Conservation (phyloP, 495 filamentous ascomycete genomes). For the Hypoxylon lienhwacheense region DNA sequence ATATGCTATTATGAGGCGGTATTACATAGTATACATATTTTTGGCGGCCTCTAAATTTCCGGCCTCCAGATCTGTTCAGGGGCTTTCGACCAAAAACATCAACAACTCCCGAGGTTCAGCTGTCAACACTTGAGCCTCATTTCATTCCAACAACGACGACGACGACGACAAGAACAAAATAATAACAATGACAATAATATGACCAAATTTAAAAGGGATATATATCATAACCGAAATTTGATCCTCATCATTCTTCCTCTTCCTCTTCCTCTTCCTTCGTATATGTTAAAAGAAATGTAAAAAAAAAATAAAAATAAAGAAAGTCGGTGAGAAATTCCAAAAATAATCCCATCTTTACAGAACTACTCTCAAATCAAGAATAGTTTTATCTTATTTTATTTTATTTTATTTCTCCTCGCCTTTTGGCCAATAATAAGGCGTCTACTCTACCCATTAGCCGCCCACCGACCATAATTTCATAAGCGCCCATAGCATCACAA, state of each 20-base stretch:
- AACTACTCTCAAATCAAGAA: constrained; percentile 15
- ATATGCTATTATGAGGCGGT: too few relatives aligned
- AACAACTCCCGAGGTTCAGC: too few relatives aligned
- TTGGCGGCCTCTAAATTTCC: background rate
- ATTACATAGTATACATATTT: too few relatives aligned
- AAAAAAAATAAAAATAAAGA: too few relatives aligned
- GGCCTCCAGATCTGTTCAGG: too few relatives aligned
- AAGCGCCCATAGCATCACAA: constrained; percentile 32
- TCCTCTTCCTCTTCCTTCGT: background rate
- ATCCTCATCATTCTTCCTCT: constrained; percentile 12
- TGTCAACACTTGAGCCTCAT: too few relatives aligned
- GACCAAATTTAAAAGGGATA: background rate
- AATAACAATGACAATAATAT: constrained; percentile 6
- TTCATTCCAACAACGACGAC: too few relatives aligned
- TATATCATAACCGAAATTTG: background rate
- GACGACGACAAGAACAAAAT: too few relatives aligned
- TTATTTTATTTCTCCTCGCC: background rate
- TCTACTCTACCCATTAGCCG: constrained; percentile 33
- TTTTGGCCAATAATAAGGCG: constrained; percentile 19
- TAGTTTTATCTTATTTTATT: constrained; percentile 5
- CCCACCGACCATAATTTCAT: constrained; percentile 20
- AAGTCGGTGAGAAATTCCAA: constrained; percentile 19
- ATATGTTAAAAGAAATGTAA: constrained; percentile 4
- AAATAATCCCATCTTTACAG: background rate
- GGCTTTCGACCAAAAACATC: too few relatives aligned